A percentile compares a stretch with the other conserved stretches of the same genome.
These are phyloP conservation scores for Sedum album DNA, from an alignment of 164 flowering plant genomes.

Conservation along the genomic window DNA sequence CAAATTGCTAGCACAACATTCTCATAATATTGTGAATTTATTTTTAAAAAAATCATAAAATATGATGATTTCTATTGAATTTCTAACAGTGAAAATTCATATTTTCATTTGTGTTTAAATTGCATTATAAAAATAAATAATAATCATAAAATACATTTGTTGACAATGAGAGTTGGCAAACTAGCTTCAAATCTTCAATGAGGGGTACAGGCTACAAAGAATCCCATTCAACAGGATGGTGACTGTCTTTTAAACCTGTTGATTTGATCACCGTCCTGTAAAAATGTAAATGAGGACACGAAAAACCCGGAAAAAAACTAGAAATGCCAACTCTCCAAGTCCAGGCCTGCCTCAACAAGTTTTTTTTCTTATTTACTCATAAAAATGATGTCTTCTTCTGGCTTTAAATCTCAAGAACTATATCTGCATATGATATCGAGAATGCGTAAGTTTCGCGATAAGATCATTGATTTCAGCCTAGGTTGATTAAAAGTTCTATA, in stretches of 20 bases:
- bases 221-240: slow-evolving; percentile 2
- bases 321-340: neutral
- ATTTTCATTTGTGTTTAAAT: too few relatives aligned
- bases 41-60: too few relatives aligned
- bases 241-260: neutral
- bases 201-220: neutral
- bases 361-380: neutral
- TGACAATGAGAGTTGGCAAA: too few relatives aligned
- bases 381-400: neutral
- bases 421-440: slow-evolving; percentile 36
- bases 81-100: too few relatives aligned
- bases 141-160: too few relatives aligned
- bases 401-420: slow-evolving; percentile 31
- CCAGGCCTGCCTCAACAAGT: neutral
- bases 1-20: too few relatives aligned
- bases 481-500: neutral
- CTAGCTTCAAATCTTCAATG: neutral
- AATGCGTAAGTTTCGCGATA: neutral
- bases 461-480: neutral
- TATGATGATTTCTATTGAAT: too few relatives aligned
- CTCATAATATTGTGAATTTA: too few relatives aligned
- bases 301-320: neutral
- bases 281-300: neutral
- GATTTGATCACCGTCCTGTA: neutral
- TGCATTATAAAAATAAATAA: too few relatives aligned